Evolutionary conservation across 257 asterid species (phyloP).

Genomic region (Petrea volubilis): DNA sequence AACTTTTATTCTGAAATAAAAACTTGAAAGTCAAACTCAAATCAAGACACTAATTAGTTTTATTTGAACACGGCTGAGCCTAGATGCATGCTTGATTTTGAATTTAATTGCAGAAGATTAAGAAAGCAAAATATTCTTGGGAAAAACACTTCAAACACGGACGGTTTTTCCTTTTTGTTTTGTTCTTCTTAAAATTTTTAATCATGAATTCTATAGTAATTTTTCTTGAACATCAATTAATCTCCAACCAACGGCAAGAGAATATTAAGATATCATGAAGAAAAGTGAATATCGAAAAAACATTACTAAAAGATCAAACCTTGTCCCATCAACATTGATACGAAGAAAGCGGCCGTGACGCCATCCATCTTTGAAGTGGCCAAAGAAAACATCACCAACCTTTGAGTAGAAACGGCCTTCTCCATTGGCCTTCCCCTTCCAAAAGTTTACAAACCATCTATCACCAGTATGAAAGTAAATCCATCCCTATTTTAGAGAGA

Average conservation of each 20-base stretch:
- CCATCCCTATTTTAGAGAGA: conserved; percentile 70
- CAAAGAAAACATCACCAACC: conserved; percentile 82
- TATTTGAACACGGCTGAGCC: background rate
- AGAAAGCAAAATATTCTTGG: background rate
- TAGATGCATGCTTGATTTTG: background rate
- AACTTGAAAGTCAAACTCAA: background rate
- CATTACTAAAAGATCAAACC: conserved; percentile 42
- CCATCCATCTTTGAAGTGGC: conserved; percentile 98
- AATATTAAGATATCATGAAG: background rate
- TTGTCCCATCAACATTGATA: conserved; percentile 79
- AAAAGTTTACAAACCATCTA: conserved; percentile 88
- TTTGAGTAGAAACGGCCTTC: conserved; percentile 92
- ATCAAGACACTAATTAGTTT: background rate
- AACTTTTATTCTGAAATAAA: background rate
- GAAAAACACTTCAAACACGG: background rate
- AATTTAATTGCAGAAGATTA: background rate
- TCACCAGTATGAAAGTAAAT: conserved; percentile 90
- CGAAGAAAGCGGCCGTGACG: conserved; percentile 84
- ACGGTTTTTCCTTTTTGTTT: background rate
- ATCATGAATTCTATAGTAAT: background rate
- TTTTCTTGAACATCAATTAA: background rate
- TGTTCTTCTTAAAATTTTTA: background rate
- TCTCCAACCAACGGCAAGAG: background rate
- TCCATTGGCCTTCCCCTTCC: conserved; percentile 98
- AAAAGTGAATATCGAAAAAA: background rate